A percentile compares a stretch with the other conserved stretches of the same genome.
phyloP scores from a whole-genome alignment of 495 filamentous ascomycete genomes.

The Penicillium coprophilum region DNA sequence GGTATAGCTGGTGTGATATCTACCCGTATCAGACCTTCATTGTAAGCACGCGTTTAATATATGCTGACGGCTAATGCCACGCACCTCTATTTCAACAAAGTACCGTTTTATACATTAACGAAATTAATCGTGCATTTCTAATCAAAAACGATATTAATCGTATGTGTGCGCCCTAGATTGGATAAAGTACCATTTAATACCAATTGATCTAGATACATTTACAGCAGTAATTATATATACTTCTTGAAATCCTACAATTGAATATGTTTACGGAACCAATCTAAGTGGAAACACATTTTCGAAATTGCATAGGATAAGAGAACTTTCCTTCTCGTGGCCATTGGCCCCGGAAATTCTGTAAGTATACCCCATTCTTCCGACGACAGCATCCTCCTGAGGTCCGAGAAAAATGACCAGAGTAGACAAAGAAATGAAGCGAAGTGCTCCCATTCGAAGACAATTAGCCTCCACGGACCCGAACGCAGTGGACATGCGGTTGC shows the following conservation, averaged over 20 bases:
- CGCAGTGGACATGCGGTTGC: slow-evolving; percentile 42
- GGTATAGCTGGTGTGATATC: slow-evolving; percentile 25
- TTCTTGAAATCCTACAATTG: no score
- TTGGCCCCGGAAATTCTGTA: slow-evolving; percentile 21
- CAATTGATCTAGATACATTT: no score
- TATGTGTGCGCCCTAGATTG: no score
- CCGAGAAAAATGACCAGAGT: slow-evolving; percentile 35
- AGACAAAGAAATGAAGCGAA: slow-evolving; percentile 34
- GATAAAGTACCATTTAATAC: no score
- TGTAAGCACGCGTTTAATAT: slow-evolving; percentile 2
- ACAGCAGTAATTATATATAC: no score
- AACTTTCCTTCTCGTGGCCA: slow-evolving; percentile 30
- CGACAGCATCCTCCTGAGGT: slow-evolving; percentile 42
- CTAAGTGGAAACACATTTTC: slow-evolving; percentile 20
- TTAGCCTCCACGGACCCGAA: slow-evolving; percentile 40
- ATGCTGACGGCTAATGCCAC: not conserved
- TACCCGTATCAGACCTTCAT: slow-evolving; percentile 19
- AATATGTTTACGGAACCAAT: no score
- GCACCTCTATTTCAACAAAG: not conserved
- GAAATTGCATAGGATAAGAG: slow-evolving; percentile 31
- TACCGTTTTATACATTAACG: no score
- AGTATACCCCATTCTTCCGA: slow-evolving; percentile 30
- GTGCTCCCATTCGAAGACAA: slow-evolving; percentile 35
- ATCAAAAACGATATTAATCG: no score
- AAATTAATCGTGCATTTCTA: no score